Base-by-base conservation (phyloP, 2,329 filamentous ascomycete genomes). In the Chaetomium globosum region DNA sequence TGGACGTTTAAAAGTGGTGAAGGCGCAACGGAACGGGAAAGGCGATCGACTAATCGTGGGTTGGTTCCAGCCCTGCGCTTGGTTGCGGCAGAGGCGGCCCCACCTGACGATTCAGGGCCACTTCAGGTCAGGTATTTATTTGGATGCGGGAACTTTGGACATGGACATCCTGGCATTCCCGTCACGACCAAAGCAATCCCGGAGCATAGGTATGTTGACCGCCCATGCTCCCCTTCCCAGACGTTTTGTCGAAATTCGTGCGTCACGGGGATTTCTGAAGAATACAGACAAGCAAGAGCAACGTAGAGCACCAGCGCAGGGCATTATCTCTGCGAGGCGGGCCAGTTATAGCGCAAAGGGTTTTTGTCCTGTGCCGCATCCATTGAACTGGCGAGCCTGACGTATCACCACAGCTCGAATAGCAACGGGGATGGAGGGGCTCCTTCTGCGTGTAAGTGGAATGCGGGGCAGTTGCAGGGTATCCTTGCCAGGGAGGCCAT, bases 381-480 rank as follows among this genome's bases (percentile, higher is more conserved):
- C 39, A n/a, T 43, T n/a, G 16, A 43, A 1, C 39, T 43, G 39
- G 16, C 39, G 39, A 43, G n/a, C 33, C n/a, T 56, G 54, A 56
- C 49, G 49, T 52, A 52, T 16, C 49, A 52, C 23, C 49, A 26
- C 1, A 12, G 49, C 39, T 31, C 31, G 36, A 23, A 46, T 52
- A n/a, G 31, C 16, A n/a, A 55, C 16, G 31, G 10, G n/a, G 46
- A 10, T 48, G 46, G 46, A 48, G 46, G 26, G 49, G 55, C 13
- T 31, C 3, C 13, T 26, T 23, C 23, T 30, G 23, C n/a, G 57
- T 59, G 46, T 58, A 58, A 51, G 43, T 59, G 58, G 31, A 51
- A 60, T 60, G 63, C 63, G 63, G 62, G 62, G 56, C 51, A 49
- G 39, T 23, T 16, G 55, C 23, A n/a, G 56, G 51, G 13, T n/a